A percentile compares a stretch with the other conserved stretches of the same genome.
Conservation (phyloP, 495 filamentous ascomycete species). For the Podospora appendiculata region DNA sequence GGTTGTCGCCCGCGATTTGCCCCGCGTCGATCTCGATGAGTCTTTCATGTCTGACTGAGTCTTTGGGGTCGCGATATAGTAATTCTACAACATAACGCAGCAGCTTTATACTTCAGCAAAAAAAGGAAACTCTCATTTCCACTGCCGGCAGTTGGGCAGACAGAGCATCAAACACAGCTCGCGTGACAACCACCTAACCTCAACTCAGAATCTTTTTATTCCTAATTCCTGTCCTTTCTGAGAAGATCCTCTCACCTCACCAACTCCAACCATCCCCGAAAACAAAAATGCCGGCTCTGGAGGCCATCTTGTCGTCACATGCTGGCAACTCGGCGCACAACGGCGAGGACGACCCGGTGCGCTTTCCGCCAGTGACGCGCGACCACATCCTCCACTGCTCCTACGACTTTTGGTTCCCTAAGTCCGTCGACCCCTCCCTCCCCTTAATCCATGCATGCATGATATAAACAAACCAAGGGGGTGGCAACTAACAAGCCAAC, state of each 20-base stretch:
- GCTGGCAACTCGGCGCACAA: not conserved
- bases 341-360: constrained; percentile 32
- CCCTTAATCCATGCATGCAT: not conserved
- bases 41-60: not conserved
- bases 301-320: constrained; percentile 6
- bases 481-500: not conserved
- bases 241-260: not conserved
- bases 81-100: no score
- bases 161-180: no score
- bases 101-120: no score
- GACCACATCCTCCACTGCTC: constrained; percentile 91
- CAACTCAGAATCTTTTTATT: no score
- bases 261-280: no score
- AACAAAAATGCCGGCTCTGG: constrained; percentile 17
- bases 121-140: no score
- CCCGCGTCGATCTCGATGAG: not conserved
- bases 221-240: no score
- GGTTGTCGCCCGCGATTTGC: not conserved
- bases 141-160: no score
- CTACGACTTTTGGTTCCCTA: constrained; percentile 83
- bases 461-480: not conserved
- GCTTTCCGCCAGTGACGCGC: constrained; percentile 74
- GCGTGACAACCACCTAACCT: no score
- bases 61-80: not conserved
- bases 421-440: constrained; percentile 38